Conservation (phyloP, 2,329 filamentous ascomycete genomes). For the Pestalotiopsis sp. region DNA sequence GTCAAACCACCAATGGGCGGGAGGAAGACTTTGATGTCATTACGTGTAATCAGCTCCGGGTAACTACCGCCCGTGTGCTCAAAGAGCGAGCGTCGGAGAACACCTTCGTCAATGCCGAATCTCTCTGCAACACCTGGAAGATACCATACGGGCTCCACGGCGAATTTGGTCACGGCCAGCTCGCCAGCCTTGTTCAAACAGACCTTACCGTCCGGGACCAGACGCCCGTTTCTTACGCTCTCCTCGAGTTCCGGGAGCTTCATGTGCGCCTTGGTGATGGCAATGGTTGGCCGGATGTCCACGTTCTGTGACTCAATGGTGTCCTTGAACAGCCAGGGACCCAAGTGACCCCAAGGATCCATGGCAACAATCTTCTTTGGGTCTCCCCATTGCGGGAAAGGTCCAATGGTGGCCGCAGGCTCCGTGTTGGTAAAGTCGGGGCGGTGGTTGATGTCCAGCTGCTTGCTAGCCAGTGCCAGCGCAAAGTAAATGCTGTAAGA, state of each 20-base stretch:
- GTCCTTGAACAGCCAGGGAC: slow-evolving; percentile 81
- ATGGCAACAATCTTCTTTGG: slow-evolving; percentile 95
- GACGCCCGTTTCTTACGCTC: slow-evolving; percentile 77
- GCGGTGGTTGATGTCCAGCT: slow-evolving; percentile 79
- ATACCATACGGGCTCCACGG: slow-evolving; percentile 93
- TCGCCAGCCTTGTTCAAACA: slow-evolving; percentile 86
- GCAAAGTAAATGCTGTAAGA: slow-evolving; percentile 97
- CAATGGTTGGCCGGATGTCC: slow-evolving; percentile 88
- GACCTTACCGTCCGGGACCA: slow-evolving; percentile 84
- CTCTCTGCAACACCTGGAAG: slow-evolving; percentile 85
- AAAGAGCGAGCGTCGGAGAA: slow-evolving; percentile 83
- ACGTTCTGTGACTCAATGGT: slow-evolving; percentile 77
- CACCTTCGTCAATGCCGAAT: slow-evolving; percentile 92
- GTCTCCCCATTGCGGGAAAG: slow-evolving; percentile 87
- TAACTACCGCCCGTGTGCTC: slow-evolving; percentile 96
- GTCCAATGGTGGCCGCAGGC: slow-evolving; percentile 86
- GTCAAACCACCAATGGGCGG: slow-evolving; percentile 95
- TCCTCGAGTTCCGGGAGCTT: slow-evolving; percentile 93
- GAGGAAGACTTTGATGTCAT: slow-evolving; percentile 93
- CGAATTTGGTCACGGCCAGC: slow-evolving; percentile 92
- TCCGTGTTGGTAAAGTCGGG: slow-evolving; percentile 81
- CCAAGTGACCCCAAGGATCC: slow-evolving; percentile 90
- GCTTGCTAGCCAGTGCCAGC: slow-evolving; percentile 86
- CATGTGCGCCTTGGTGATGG: slow-evolving; percentile 92
- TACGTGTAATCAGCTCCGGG: slow-evolving; percentile 91